Conservation (phyloP, 352 stramenopile species). For the Phytophthora chlamydospora region DNA sequence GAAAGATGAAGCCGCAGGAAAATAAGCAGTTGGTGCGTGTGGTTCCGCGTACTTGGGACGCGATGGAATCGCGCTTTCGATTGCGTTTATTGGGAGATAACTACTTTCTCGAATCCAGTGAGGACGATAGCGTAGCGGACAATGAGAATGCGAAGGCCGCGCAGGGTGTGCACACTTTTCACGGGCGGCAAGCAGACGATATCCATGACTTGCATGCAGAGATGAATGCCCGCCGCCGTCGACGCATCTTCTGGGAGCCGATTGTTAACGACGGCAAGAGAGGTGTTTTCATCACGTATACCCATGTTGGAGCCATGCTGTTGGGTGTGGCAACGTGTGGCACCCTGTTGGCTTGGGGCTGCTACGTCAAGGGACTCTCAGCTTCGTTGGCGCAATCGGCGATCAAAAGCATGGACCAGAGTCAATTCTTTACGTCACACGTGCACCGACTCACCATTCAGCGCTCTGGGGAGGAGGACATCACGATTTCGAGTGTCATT, state of each 20-base stretch:
- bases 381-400: constrained; percentile 67
- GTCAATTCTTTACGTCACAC: constrained; percentile 69
- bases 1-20: not conserved
- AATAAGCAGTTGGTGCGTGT: constrained; percentile 37
- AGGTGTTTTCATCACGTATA: constrained; percentile 85
- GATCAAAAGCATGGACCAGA: constrained; percentile 67
- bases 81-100: constrained; percentile 60
- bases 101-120: constrained; percentile 66
- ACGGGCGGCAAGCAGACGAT: constrained; percentile 26
- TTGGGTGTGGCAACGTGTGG: constrained; percentile 45
- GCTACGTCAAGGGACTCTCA: constrained; percentile 76
- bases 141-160: constrained; percentile 13
- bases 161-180: constrained; percentile 34
- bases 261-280: constrained; percentile 78
- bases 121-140: constrained; percentile 33
- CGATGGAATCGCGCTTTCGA: constrained; percentile 55
- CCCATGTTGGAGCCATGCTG: constrained; percentile 71
- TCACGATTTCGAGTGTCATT: constrained; percentile 83
- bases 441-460: constrained; percentile 76
- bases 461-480: constrained; percentile 65
- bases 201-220: constrained; percentile 36
- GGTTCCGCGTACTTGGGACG: constrained; percentile 35
- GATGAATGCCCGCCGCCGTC: constrained; percentile 25
- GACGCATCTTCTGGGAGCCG: constrained; percentile 65
- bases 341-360: constrained; percentile 72